Evolutionary conservation across 202 grass and related monocot genomes (phyloP), one percentile per base, ranked within the genome.

Genomic region (Elaeis oleifera): DNA sequence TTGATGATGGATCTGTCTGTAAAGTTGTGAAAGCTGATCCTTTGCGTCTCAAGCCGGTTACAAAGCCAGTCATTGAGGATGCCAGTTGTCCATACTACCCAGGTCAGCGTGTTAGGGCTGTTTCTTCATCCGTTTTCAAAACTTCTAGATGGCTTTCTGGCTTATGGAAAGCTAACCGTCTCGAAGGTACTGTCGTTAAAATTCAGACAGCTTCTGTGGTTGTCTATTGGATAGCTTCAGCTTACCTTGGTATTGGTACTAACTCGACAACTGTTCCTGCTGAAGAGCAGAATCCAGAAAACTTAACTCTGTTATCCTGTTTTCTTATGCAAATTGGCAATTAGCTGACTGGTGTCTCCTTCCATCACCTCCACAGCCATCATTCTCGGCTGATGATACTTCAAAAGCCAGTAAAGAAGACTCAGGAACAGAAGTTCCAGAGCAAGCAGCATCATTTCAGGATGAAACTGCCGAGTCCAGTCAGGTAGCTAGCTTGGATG

Each of bases 1-100:
- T 99, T 82, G 88, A 99, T 75, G 94, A 99, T 66, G 88, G 94
- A 48, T 78, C 84, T 77, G 62, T 92, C 58, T 92, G 94, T 76
- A 89, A 89, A 79, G 94, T 99, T 36, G 73, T 66, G 44, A 83
- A 70, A 52, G 88, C 88, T 54, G 94, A 99, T 76, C 80, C 84
- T 15, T 81, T 80, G 80, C 83, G 77, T 23, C 70, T 99, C 52
- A 84, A 52, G 59, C 72, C 78, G 39, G 72, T 73, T 67, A 53
- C 31, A 15, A 82, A 81, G 64, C 85, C 85, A 54, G 36, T 82
- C 53, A 65, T 92, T 60, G 82, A 81, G 25, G 82, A 99, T 54
- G 54, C 80, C 51, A 79, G 68, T 68, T 99, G 83, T 52, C 94
- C 88, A 13, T 99, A 86, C 59, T 99, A 89, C 72, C 94, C 94